These are phyloP conservation scores for Coprinopsis cinerea DNA, from an alignment of 768 basidiomycete species.

Conservation along the genomic window DNA sequence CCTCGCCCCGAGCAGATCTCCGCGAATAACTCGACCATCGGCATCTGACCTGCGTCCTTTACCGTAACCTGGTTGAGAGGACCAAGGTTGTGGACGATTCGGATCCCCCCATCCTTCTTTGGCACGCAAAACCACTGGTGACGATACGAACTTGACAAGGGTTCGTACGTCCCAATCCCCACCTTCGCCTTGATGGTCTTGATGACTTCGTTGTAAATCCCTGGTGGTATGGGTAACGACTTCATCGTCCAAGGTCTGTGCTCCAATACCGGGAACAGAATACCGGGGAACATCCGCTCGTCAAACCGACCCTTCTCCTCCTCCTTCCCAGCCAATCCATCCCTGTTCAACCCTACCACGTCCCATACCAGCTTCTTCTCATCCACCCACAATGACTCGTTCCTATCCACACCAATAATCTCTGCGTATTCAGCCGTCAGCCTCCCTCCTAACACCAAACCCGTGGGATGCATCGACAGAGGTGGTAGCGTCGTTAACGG, in stretches of 20 bases:
- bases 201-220: slow-evolving; percentile 25
- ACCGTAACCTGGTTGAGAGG: slow-evolving; percentile 32
- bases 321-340: slow-evolving; percentile 33
- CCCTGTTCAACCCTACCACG: slow-evolving; percentile 25
- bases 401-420: too few relatives aligned
- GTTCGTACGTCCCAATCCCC: slow-evolving; percentile 33
- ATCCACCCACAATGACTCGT: too few relatives aligned
- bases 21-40: slow-evolving; percentile 25
- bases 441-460: too few relatives aligned
- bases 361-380: slow-evolving; percentile 25
- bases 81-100: slow-evolving; percentile 30
- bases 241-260: slow-evolving; percentile 25
- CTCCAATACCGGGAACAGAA: slow-evolving; percentile 25
- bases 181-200: slow-evolving; percentile 29
- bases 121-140: slow-evolving; percentile 35
- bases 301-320: slow-evolving; percentile 27
- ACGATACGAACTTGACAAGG: slow-evolving; percentile 30
- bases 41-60: slow-evolving; percentile 28
- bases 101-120: slow-evolving; percentile 33
- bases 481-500: too few relatives aligned
- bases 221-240: slow-evolving; percentile 28
- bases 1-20: slow-evolving; percentile 27
- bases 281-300: slow-evolving; percentile 27
- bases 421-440: too few relatives aligned
- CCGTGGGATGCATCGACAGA: too few relatives aligned